A percentile compares a stretch with the other conserved stretches of the same genome.
Conservation (phyloP, 116 monocot species). For the Thalassia testudinum region DNA sequence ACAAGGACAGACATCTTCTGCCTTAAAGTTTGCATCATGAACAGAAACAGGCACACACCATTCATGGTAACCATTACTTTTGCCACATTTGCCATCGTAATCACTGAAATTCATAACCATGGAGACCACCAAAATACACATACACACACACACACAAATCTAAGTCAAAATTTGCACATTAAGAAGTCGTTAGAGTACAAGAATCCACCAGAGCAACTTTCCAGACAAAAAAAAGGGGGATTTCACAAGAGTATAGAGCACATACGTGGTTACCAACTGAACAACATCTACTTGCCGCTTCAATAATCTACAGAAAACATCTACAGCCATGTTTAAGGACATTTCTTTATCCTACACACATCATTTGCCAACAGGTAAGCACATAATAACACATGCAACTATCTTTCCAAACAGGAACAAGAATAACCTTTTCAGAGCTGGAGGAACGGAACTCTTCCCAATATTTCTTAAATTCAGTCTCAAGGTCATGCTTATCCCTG, state of each 20-base stretch:
- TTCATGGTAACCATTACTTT: no score
- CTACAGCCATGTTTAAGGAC: conserved; percentile 75
- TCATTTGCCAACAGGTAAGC: background rate
- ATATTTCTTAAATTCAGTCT: conserved; percentile 80
- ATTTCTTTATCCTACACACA: conserved; percentile 88
- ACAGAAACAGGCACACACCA: no score
- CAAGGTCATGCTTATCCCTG: conserved; percentile 85
- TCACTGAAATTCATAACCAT: no score
- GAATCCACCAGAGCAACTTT: no score
- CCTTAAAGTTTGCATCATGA: no score
- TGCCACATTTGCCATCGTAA: no score
- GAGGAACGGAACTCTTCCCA: conserved; percentile 99
- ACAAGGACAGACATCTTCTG: no score
- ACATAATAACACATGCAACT: background rate
- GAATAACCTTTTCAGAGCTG: conserved; percentile 85
- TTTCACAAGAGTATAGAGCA: background rate
- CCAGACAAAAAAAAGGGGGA: background rate
- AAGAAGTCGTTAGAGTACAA: no score
- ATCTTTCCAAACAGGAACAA: background rate
- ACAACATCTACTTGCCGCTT: conserved; percentile 65
- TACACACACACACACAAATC: no score
- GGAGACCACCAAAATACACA: no score
- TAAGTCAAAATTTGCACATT: no score
- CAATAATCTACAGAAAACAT: conserved; percentile 88
- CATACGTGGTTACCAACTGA: conserved; percentile 70